Evolutionary conservation across 2,329 filamentous ascomycete genomes (phyloP).

Genomic region (Metarhizium guizhouense): DNA sequence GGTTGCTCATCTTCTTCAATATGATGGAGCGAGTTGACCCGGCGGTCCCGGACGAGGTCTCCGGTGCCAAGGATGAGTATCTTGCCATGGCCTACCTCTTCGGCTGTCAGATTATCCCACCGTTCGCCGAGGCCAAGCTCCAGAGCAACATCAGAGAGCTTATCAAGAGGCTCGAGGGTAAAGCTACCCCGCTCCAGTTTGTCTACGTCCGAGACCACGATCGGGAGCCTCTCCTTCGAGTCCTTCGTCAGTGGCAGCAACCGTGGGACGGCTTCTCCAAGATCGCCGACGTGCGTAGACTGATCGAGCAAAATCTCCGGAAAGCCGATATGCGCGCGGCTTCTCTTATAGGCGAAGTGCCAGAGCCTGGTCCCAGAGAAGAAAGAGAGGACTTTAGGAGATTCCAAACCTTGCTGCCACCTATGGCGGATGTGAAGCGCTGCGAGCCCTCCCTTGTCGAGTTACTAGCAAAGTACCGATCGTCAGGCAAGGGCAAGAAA

Average conservation of each 20-base stretch:
- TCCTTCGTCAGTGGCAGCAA: conserved; percentile 8
- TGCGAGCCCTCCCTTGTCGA: not conserved
- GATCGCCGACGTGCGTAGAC: not conserved
- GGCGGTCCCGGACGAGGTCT: not conserved
- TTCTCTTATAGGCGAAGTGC: not conserved
- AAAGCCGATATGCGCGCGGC: not conserved
- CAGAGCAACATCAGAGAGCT: conserved; percentile 10
- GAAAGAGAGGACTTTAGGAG: not conserved
- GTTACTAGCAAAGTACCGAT: not conserved
- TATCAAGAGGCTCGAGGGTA: conserved; percentile 9
- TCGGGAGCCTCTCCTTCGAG: not conserved
- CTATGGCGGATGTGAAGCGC: not conserved
- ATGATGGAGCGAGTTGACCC: conserved; percentile 4
- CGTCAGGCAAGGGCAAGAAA: not conserved
- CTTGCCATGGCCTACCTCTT: conserved; percentile 13
- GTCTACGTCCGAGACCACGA: not conserved
- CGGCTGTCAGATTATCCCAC: conserved; percentile 10
- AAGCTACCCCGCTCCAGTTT: not conserved
- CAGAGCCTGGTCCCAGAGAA: not conserved
- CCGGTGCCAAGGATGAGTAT: conserved; percentile 6
- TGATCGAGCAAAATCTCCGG: not conserved
- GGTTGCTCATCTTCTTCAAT: conserved; percentile 13
- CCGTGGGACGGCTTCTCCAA: not conserved
- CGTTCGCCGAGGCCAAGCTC: conserved; percentile 10
- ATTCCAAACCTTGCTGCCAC: not conserved